Base-by-base conservation (phyloP, 129 eudicot genomes). In the Gnaphalium uliginosum region DNA sequence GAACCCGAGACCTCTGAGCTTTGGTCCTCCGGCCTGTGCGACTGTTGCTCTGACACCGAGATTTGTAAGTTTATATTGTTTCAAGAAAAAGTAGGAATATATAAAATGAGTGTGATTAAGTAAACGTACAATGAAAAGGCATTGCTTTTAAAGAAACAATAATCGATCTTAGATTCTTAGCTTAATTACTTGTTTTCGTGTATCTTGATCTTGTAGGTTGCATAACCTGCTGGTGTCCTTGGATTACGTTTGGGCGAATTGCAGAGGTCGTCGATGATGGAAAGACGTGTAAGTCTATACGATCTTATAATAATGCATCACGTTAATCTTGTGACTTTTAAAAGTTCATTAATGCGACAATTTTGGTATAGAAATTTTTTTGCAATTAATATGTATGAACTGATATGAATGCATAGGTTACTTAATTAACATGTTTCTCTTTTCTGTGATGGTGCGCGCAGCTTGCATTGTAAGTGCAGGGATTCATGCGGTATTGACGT, bases 201-300 rank as follows among this genome's bases (percentile, higher is more conserved):
- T 35, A 61, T 61, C 66, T 15, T 30, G 57, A 4, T 62, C 14
- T 59, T 51, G 23, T 84, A 87, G 92, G 89, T 80, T 82, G 87
- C 74, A 10, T 80, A 41, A 88, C 92, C 24, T 80, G 33, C 9
- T 83, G 85, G 74, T 88, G 86, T 50, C 93, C 93, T 1, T 88
- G 87, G 76, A 58, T 83, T 26, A 85, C 89, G 5, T 83, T 83
- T 15, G 93, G 89, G 37, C 84, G 66, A 62, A 78, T 88, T 75
- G 86, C 87, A 7, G 89, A 88, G 81, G 80, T 81, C 32, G 81
- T 87, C n/a, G 92, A 85, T 65, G 69, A 76, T 50, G 96, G 96
- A n/a, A 29, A 85, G 37, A 82, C 82, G 0, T 78, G 88, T 88
- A 82, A 79, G 89, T 65, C 32, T 4, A 24, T 32, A 30, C 23